A percentile compares a stretch with the other conserved stretches of the same genome.
These are phyloP conservation scores for Phytopythium ostracodes DNA, from an alignment of 352 stramenopile genomes.

Conservation along the genomic window DNA sequence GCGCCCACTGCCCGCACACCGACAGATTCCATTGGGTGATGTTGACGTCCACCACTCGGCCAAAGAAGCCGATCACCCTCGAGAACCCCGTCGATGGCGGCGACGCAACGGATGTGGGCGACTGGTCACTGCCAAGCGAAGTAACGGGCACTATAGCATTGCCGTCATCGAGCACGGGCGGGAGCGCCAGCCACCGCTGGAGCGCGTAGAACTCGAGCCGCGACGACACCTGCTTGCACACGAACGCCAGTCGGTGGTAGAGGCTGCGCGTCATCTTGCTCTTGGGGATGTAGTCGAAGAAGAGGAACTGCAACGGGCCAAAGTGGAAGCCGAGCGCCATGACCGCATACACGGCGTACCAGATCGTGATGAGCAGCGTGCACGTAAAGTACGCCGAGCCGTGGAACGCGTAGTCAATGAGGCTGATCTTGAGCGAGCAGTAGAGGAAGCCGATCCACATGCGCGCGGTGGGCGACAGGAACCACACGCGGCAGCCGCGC, in stretches of 20 bases:
- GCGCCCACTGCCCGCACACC: constrained; percentile 42
- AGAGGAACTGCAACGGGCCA: constrained; percentile 73
- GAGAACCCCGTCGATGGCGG: constrained; percentile 23
- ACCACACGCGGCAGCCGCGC: constrained; percentile 53
- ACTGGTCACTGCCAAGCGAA: constrained; percentile 3
- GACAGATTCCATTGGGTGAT: constrained; percentile 70
- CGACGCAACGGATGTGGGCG: constrained; percentile 4
- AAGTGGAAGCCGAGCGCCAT: constrained; percentile 78
- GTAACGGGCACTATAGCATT: constrained; percentile 7
- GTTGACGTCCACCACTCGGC: constrained; percentile 48
- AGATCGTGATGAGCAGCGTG: constrained; percentile 56
- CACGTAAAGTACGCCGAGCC: constrained; percentile 63
- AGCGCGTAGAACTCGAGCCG: constrained; percentile 50
- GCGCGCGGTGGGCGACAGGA: constrained; percentile 56
- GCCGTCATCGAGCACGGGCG: constrained; percentile 15
- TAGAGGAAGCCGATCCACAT: constrained; percentile 72
- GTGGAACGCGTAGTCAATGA: constrained; percentile 84
- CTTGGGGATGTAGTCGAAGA: constrained; percentile 62
- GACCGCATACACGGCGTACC: constrained; percentile 62
- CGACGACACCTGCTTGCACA: constrained; percentile 36
- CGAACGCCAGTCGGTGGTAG: constrained; percentile 31
- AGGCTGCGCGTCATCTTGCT: constrained; percentile 52
- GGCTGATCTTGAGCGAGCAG: constrained; percentile 67
- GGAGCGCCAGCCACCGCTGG: constrained; percentile 45
- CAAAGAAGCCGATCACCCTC: constrained; percentile 50